These are phyloP conservation scores for Rheum nobile DNA, from an alignment of 148 eudicot genomes.

Conservation along the genomic window DNA sequence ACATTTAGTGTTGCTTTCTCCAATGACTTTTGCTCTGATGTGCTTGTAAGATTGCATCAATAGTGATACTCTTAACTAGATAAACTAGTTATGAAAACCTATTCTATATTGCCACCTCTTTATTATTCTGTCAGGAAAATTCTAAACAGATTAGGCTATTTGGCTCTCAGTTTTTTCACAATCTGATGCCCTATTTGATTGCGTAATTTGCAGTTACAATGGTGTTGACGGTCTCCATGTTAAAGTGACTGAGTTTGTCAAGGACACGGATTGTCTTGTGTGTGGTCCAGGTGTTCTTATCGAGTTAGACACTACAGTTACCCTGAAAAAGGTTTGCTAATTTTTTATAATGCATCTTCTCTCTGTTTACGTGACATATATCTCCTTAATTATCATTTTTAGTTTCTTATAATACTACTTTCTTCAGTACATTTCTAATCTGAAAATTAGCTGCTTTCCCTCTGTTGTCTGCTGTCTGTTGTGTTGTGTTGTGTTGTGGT, in stretches of 20 bases:
- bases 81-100: not conserved
- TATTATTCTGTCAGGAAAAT: no score
- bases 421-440: not conserved
- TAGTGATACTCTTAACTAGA: not conserved
- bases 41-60: not conserved
- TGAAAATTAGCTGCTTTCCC: not conserved
- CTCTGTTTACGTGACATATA: not conserved
- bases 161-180: not conserved
- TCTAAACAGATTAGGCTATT: not conserved
- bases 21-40: not conserved
- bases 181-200: not conserved
- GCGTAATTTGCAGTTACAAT: slow-evolving; percentile 49
- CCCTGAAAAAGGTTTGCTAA: slow-evolving; percentile 56
- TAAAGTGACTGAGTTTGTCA: slow-evolving; percentile 82
- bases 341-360: not conserved
- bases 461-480: no score
- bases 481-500: no score
- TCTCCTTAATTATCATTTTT: not conserved
- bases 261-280: slow-evolving; percentile 69
- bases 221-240: slow-evolving; percentile 94
- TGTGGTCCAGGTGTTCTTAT: slow-evolving; percentile 93
- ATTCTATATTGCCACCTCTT: not conserved
- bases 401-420: not conserved
- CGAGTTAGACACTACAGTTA: slow-evolving; percentile 62
- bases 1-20: not conserved